These are phyloP conservation scores for Durio zibethinus DNA, from an alignment of 345 rosid genomes.

Conservation along the genomic window DNA sequence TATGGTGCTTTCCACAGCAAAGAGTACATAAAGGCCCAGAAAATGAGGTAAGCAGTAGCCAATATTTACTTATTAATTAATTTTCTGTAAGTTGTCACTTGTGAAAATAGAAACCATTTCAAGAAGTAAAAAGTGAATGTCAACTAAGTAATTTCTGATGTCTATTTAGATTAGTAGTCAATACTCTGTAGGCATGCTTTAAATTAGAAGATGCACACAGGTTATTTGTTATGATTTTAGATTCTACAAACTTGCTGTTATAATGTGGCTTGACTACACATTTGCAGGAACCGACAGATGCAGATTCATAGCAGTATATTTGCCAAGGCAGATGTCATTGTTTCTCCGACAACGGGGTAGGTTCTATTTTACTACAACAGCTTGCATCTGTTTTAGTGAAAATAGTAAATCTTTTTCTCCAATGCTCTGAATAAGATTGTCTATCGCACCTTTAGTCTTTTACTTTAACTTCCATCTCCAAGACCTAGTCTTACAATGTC, in stretches of 20 bases:
- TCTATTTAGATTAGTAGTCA: not conserved
- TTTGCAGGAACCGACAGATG: conserved; percentile 62
- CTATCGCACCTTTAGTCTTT: not conserved
- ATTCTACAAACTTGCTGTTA: not conserved
- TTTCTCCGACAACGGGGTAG: conserved; percentile 71
- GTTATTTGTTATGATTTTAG: not conserved
- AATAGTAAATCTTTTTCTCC: not conserved
- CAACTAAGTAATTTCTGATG: too few relatives aligned
- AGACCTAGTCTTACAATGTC: not conserved
- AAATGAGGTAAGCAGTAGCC: conserved; percentile 41
- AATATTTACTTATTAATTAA: not conserved
- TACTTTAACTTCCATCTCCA: not conserved
- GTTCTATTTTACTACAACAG: not conserved
- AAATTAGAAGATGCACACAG: not conserved
- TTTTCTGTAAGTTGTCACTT: not conserved
- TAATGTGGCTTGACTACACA: not conserved
- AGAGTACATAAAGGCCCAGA: conserved; percentile 62
- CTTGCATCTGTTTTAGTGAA: not conserved
- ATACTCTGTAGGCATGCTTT: not conserved
- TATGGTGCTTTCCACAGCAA: conserved; percentile 55
- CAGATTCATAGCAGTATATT: conserved; percentile 47
- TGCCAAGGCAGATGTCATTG: conserved; percentile 58
- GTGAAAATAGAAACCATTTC: not conserved
- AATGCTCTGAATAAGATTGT: not conserved
- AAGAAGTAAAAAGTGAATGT: not conserved